These are phyloP conservation scores for Xylariaceae sp. DNA, from an alignment of 2,329 filamentous ascomycete genomes.

Conservation along the genomic window DNA sequence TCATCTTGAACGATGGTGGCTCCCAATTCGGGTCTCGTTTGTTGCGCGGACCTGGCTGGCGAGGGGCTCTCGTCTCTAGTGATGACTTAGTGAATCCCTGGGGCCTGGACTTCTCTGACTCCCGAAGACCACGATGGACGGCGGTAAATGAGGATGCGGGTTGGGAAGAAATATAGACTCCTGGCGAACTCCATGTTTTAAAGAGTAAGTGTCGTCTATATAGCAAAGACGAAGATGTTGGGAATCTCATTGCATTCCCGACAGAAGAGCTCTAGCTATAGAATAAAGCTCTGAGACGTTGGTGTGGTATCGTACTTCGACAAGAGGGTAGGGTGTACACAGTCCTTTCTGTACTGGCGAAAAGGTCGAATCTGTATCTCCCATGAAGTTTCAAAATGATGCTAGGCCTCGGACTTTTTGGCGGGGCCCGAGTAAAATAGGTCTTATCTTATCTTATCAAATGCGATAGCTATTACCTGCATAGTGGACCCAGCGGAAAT, in stretches of 20 bases:
- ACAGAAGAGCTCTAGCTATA: background rate
- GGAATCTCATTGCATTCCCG: constrained; percentile 29
- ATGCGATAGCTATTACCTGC: no score
- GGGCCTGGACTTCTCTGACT: constrained; percentile 32
- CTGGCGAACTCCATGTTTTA: constrained; percentile 8
- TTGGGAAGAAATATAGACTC: constrained; percentile 28
- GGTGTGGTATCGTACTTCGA: no score
- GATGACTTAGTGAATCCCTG: constrained; percentile 29
- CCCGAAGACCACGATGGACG: constrained; percentile 60
- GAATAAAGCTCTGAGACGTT: background rate
- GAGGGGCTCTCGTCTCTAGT: constrained; percentile 20
- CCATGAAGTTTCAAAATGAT: no score
- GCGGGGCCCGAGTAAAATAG: no score
- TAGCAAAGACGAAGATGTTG: constrained; percentile 26
- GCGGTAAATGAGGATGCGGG: constrained; percentile 56
- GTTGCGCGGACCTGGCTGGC: constrained; percentile 20
- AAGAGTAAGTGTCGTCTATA: constrained; percentile 25
- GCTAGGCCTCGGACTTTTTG: no score
- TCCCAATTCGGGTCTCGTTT: constrained; percentile 16
- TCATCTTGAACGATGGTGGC: constrained; percentile 33
- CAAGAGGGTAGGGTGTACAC: no score
- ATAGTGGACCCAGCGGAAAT: no score
- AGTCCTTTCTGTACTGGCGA: no score
- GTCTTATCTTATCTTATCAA: no score
- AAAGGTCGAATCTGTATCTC: no score